phyloP scores from a whole-genome alignment of 495 filamentous ascomycete genomes.

The Pseudoneurospora amorphoporcata region DNA sequence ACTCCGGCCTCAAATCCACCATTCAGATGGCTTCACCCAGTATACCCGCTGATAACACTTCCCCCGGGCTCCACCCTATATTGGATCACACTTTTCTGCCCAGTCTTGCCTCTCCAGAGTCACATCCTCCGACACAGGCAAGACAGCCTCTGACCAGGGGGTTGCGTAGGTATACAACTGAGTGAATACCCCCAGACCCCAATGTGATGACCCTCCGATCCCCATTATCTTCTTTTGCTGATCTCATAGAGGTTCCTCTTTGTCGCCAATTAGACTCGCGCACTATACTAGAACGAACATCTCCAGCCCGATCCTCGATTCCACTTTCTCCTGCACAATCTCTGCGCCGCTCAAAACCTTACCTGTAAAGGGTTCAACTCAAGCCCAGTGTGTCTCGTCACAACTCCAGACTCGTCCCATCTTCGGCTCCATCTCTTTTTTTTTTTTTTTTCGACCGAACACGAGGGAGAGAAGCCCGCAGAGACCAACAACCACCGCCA shows the following conservation, averaged over 20 bases:
- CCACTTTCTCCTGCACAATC: neutral
- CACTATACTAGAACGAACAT: no score
- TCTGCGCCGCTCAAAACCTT: neutral
- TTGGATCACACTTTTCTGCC: neutral
- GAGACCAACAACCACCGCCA: neutral
- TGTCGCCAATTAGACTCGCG: no score
- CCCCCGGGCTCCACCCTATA: neutral
- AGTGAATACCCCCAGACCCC: neutral
- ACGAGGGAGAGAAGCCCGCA: neutral
- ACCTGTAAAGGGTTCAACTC: neutral
- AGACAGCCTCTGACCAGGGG: neutral
- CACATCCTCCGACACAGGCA: neutral
- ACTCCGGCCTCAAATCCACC: neutral
- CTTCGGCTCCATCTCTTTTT: neutral
- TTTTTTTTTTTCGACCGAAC: neutral
- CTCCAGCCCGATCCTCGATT: neutral
- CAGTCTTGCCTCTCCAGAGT: neutral
- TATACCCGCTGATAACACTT: neutral
- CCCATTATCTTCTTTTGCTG: neutral
- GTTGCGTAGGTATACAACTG: neutral
- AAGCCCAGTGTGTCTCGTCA: neutral
- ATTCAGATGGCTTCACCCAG: neutral
- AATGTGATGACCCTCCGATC: neutral
- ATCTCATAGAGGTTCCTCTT: neutral
- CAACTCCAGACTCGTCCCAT: neutral